These are phyloP conservation scores for Mycosarcoma maydis DNA, from an alignment of 1,284 basidiomycete species.

Conservation along the genomic window DNA sequence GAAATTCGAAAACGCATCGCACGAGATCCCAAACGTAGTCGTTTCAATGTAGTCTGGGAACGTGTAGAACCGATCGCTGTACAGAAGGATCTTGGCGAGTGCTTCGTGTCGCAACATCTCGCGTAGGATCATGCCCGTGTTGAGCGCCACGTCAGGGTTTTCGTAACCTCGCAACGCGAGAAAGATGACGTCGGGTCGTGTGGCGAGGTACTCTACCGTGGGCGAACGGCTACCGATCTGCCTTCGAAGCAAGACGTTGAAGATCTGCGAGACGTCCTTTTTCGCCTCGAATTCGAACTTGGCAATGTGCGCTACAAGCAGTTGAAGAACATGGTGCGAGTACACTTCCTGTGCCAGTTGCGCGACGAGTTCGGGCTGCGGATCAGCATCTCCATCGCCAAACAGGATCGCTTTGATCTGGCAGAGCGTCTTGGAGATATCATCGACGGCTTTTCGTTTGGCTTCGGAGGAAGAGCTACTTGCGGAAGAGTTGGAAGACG, in stretches of 20 bases:
- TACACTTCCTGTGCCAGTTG: conserved; percentile 97
- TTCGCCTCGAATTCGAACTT: conserved; percentile 90
- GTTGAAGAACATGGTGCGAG: conserved; percentile 83
- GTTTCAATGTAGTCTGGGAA: conserved; percentile 97
- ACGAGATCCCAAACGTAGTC: conserved; percentile 96
- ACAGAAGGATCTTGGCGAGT: conserved; percentile 86
- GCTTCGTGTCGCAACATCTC: conserved; percentile 96
- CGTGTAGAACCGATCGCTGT: conserved; percentile 90
- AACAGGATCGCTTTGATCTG: conserved; percentile 87
- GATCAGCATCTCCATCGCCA: conserved; percentile 81
- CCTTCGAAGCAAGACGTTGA: conserved; percentile 90
- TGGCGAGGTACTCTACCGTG: conserved; percentile 90
- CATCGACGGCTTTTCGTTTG: conserved; percentile 77
- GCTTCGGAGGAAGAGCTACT: conserved; percentile 20
- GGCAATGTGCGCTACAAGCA: conserved; percentile 81
- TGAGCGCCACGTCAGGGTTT: conserved; percentile 92
- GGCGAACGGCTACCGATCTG: conserved; percentile 93
- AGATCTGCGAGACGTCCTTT: conserved; percentile 97
- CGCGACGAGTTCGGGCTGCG: conserved; percentile 72
- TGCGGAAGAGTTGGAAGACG: conserved; percentile 13
- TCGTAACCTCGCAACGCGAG: conserved; percentile 81
- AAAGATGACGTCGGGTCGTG: conserved; percentile 88
- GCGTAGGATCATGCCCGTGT: conserved; percentile 96
- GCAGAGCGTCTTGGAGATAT: conserved; percentile 85
- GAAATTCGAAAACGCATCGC: conserved; percentile 95